Percentiles rank a stretch among this genome's conserved stretches.
These are phyloP conservation scores for Colletotrichum paranaense DNA, from an alignment of 2,329 filamentous ascomycete genomes.

Conservation along the genomic window DNA sequence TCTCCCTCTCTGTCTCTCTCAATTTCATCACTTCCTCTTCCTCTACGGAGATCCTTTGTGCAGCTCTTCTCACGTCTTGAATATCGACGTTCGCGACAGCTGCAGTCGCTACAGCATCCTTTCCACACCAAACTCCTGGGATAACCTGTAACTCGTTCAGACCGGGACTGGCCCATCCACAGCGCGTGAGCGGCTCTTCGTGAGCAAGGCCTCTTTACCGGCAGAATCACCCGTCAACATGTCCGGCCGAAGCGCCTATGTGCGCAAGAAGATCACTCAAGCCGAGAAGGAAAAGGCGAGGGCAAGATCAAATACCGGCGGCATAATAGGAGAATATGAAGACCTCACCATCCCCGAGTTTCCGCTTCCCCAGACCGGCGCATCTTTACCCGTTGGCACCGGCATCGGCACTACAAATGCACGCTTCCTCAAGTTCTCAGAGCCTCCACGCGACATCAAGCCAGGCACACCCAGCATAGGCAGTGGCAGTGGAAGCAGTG, in stretches of 20 bases:
- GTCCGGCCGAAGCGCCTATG: conserved; percentile 69
- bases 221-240: conserved; percentile 47
- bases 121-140: neutral
- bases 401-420: conserved; percentile 56
- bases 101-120: neutral
- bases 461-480: conserved; percentile 45
- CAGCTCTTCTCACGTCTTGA: neutral
- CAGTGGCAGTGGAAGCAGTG: conserved; percentile 53
- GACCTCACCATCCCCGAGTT: conserved; percentile 51
- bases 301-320: conserved; percentile 48
- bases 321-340: conserved; percentile 46
- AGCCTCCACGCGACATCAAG: conserved; percentile 47
- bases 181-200: neutral
- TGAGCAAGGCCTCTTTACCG: neutral
- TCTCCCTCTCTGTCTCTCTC: no score
- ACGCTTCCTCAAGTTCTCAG: conserved; percentile 59
- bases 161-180: neutral
- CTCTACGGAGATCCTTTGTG: neutral
- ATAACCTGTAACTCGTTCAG: neutral
- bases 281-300: conserved; percentile 52
- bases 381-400: conserved; percentile 44
- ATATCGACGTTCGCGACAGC: neutral
- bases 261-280: conserved; percentile 69
- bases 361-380: conserved; percentile 48
- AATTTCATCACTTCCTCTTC: no score